Base-by-base conservation (phyloP, 2,329 filamentous ascomycete species). In the Colletotrichum agaves region DNA sequence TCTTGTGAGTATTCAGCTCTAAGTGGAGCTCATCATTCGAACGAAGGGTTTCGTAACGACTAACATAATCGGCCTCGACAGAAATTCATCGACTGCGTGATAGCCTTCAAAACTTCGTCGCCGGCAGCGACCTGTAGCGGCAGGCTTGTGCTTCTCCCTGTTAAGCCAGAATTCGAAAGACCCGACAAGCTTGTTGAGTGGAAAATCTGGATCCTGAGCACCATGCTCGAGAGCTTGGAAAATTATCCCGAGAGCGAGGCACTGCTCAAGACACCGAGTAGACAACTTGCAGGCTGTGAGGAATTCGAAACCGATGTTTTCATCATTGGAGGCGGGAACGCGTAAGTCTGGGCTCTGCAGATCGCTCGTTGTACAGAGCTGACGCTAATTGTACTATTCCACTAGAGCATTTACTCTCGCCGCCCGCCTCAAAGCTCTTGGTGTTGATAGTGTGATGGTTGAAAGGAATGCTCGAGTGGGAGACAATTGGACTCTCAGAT, bases 401-500 rank as follows among this genome's bases (percentile, higher is more conserved):
- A 8, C 11, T 27, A 50, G 43, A 78, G 78, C 73, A 1, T 49
- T 77, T 3, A 64, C 72, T 11, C 72, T 78, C 3, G 75, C 78
- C 1, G 78, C 79, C 0, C 76, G 79, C 5, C 73, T 81, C 12
- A 81, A 82, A 55, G 75, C 79, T 0, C 56, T 81, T 0, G 75
- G 76, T 0, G 73, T 81, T 0, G 75, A 77, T 6, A 76, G 71
- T 41, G 52, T 82, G 21, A 74, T 81, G 39, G 61, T 75, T 10
- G 79, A 82, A 17, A 73, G 72, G 5, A 78, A 80, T n/a, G 50
- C 74, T 1, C 68, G 71, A 2, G 66, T 76, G 1, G 80, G 80
- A 5, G 80, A 81, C 67, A 81, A 78, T 66, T 82, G 80, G 80
- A 72, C 72, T 3, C 69, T 73, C 2, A 75, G 80, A 0, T 81